Evolutionary conservation across 2,329 filamentous ascomycete species (phyloP).

Genomic region (Atkinsonella texensis): DNA sequence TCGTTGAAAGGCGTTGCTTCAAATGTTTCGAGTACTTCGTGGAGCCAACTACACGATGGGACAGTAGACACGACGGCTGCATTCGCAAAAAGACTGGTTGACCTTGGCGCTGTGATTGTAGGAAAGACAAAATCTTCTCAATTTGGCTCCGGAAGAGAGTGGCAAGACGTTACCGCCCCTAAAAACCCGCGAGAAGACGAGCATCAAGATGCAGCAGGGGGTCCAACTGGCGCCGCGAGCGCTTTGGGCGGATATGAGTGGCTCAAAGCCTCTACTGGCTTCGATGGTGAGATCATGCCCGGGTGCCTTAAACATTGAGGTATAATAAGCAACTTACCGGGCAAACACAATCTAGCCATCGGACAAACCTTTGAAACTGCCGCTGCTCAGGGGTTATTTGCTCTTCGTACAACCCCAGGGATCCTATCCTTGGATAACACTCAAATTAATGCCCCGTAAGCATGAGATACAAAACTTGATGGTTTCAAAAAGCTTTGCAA

Average conservation of each 20-base stretch:
- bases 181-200: constrained; percentile 36
- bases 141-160: constrained; percentile 32
- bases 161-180: constrained; percentile 27
- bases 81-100: constrained; percentile 41
- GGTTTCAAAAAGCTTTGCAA: background rate
- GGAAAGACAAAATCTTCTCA: constrained; percentile 41
- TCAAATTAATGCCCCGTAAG: constrained; percentile 12
- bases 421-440: constrained; percentile 8
- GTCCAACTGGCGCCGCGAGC: constrained; percentile 26
- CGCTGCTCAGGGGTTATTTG: constrained; percentile 18
- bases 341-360: constrained; percentile 5
- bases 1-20: constrained; percentile 38
- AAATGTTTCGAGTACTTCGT: constrained; percentile 45
- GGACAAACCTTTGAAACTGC: constrained; percentile 12
- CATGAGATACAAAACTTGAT: background rate
- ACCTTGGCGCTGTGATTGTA: constrained; percentile 44
- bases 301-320: too few relatives aligned
- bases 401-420: constrained; percentile 14
- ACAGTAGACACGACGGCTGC: constrained; percentile 31
- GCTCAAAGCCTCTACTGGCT: constrained; percentile 24
- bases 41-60: constrained; percentile 37
- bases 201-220: constrained; percentile 24
- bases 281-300: constrained; percentile 20
- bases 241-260: constrained; percentile 29
- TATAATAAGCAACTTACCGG: too few relatives aligned